Evolutionary conservation across 1,284 basidiomycete genomes (phyloP), one percentile per base, ranked within the genome.

Genomic region (Thelephora terrestris): DNA sequence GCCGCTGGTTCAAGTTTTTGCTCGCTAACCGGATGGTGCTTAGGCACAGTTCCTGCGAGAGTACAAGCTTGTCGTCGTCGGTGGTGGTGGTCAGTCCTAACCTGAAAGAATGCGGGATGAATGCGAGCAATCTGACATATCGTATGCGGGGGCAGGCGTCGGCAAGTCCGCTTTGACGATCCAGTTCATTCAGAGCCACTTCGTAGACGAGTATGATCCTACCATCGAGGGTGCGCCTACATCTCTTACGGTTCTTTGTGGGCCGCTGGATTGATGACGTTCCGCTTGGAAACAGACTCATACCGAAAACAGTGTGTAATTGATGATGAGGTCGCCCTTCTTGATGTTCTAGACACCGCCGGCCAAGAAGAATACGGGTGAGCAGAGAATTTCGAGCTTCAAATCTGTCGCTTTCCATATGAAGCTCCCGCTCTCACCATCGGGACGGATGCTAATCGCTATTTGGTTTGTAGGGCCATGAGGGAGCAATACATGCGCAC

Each of bases 301-400:
- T 95, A 95, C 71, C 78, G 92, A 57, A 97, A 96, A 67, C 92
- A 95, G 65, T 93, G 91, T 58, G 85, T 93, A 43, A 96, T 99
- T 57, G 95, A 99, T 67, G 95, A 97, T 35, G 96, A 99, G 68
- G 92, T 97, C 21, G 95, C 95, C 2, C 74, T 98, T 47, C 81
- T 99, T 49, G 95, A 99, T 63, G 94, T 99, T 47, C 79, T 99
- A 55, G 95, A 99, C 71, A 99, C 96, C 3, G 96, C 96, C 45
- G 95, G 95, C 43, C 95, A 99, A 69, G 95, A 99, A 69, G 95
- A 99, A 74, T 99, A 99, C 65, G 91, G 88, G 93, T 95, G 57
- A 52, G 87, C 77, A 27, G 25, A 27, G 9, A 32, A 6, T 32
- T 14, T 32, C 29, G 14, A 32, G 29, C 29, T 17, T 17, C 14